Conservation (phyloP, 495 filamentous ascomycete genomes). For the Arthonia radiata region DNA sequence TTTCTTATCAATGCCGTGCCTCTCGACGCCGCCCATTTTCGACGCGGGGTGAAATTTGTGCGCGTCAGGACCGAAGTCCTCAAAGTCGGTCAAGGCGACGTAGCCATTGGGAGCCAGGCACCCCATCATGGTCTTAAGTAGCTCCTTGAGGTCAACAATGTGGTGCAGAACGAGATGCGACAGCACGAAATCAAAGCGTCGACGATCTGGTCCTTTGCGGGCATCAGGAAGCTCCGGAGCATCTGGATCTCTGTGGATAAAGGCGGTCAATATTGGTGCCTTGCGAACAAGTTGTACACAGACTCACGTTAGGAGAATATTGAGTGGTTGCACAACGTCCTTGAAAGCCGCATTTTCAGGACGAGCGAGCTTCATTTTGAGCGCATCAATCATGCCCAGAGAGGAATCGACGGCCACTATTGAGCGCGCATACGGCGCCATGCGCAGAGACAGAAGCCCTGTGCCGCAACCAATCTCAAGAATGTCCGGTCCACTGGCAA, state of each 20-base stretch:
- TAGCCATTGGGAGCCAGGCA: slow-evolving; percentile 19
- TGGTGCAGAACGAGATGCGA: slow-evolving; percentile 30
- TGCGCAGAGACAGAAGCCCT: slow-evolving; percentile 22
- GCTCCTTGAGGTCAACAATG: slow-evolving; percentile 17
- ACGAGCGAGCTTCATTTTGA: slow-evolving; percentile 15
- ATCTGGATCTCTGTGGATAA: no score
- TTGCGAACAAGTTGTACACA: no score
- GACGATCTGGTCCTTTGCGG: no score
- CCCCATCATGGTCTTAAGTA: slow-evolving; percentile 18
- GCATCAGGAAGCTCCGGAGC: no score
- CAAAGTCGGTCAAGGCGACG: slow-evolving; percentile 29
- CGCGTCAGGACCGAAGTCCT: slow-evolving; percentile 28
- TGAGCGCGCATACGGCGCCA: slow-evolving; percentile 16
- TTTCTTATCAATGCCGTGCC: slow-evolving; percentile 22
- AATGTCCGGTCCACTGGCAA: slow-evolving; percentile 13
- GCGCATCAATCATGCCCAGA: slow-evolving; percentile 25
- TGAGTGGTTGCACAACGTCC: no score
- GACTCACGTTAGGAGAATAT: no score
- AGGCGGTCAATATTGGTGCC: no score
- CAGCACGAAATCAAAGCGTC: slow-evolving; percentile 22
- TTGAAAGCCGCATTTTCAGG: no score
- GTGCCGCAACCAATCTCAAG: slow-evolving; percentile 34
- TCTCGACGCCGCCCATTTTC: slow-evolving; percentile 26
- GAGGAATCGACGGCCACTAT: slow-evolving; percentile 26
- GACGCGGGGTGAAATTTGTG: slow-evolving; percentile 22